Evolutionary conservation across 345 rosid genomes (phyloP).

Genomic region (Alliaria petiolata): DNA sequence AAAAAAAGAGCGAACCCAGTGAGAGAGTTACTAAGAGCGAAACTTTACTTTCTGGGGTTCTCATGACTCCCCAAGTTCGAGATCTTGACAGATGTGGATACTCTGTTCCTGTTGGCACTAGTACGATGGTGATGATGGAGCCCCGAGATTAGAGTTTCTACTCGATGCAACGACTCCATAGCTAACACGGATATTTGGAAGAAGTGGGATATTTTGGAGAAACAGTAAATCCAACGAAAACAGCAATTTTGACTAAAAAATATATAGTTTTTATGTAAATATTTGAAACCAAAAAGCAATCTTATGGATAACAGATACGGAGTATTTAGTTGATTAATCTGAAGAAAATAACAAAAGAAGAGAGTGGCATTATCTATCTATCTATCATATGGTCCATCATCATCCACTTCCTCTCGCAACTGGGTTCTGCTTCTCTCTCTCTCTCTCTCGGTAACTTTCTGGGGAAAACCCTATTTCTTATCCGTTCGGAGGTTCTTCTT

Average conservation of each 20-base stretch:
- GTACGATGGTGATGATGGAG: conserved; percentile 1
- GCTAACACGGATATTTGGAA: neutral
- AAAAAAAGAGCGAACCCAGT: neutral
- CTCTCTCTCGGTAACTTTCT: conserved; percentile 19
- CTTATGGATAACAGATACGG: conserved; percentile 19
- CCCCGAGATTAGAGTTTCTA: neutral
- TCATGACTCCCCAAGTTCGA: neutral
- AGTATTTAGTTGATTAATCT: neutral
- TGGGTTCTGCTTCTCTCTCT: conserved; percentile 26
- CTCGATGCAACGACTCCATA: conserved; percentile 9
- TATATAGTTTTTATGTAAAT: no score
- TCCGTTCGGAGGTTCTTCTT: conserved; percentile 10
- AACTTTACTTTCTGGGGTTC: conserved; percentile 19
- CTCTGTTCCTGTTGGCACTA: conserved; percentile 1
- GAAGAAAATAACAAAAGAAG: conserved; percentile 13
- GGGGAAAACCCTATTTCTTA: conserved; percentile 10
- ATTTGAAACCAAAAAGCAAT: neutral
- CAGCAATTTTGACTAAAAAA: no score
- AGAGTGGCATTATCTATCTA: neutral
- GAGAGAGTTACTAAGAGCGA: neutral
- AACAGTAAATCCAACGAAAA: no score
- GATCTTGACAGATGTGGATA: conserved; percentile 11
- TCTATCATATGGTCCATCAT: conserved; percentile 21
- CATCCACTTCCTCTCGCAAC: neutral
- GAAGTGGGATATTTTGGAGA: neutral